Base-by-base conservation (phyloP, 208 protist genomes). In the Trypanosoma scelopori region DNA sequence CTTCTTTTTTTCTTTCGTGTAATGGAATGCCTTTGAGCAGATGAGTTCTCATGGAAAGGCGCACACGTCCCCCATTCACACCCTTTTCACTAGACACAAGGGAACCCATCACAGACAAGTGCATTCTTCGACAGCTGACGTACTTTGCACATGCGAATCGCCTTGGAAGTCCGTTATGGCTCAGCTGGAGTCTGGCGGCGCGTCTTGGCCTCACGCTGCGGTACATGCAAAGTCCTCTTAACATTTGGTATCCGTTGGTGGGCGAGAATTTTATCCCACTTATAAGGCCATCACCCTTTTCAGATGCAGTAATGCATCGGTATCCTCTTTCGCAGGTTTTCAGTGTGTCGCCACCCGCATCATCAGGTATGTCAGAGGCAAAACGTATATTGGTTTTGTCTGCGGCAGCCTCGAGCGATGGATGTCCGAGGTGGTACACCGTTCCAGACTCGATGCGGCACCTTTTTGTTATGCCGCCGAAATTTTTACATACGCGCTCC, bases 221-320 rank as follows among this genome's bases (percentile, higher is more conserved):
- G 25, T 57, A 70, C 47, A 63, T 70, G 65, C 55, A 63, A 28
- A 70, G 65, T 55, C 65, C 65, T 32, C 35, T 70, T 1, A 63
- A 49, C 48, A 41, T 70, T 45, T 70, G 65, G 55, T 57, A 39
- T 20, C 65, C 65, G 18, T 52, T 70, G 37, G 62, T 63, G 32
- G 55, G 65, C 6, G 55, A 70, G 27, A 63, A 20, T 35, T 70
- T 70, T 56, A 7, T 63, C 25, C 65, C 53, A 30, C 32, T 70
- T 42, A 15, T 35, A 22, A 37, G 16, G 9, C 4, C 46, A 3
- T 55, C 46, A n/a, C 0, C 20, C 20, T 57, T 70, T 28, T 27
- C 27, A 30, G 23, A 47, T 12, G 25, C 3, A 2, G 35, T 61
- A 13, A 25, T 48, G 5, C 16, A 28, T 42, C 0, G 49, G 39